A percentile compares a stretch with the other conserved stretches of the same genome.
Conservation (phyloP, 129 eudicot genomes). For the Tanacetum coccineum region DNA sequence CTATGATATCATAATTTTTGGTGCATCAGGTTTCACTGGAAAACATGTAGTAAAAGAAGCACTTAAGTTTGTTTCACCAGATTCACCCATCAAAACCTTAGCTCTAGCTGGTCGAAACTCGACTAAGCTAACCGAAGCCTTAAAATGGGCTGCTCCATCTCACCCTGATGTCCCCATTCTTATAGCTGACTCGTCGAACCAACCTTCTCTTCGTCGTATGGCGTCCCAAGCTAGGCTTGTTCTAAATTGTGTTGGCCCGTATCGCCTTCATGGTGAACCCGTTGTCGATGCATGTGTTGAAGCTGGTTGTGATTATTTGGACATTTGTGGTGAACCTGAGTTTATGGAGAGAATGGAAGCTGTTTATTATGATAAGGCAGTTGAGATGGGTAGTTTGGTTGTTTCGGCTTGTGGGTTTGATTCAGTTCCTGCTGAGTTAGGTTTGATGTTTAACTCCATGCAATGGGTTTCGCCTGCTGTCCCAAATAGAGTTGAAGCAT, state of each 20-base stretch:
- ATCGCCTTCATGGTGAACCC: constrained; percentile 53
- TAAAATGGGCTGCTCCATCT: constrained; percentile 56
- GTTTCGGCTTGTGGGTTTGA: constrained; percentile 90
- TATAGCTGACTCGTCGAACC: constrained; percentile 45
- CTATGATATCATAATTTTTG: constrained; percentile 71
- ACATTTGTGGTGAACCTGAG: constrained; percentile 73
- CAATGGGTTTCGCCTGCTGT: constrained; percentile 57
- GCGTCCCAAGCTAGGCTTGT: constrained; percentile 60
- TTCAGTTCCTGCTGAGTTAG: constrained; percentile 79
- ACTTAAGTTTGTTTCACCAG: constrained; percentile 63
- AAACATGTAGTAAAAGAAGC: constrained; percentile 82
- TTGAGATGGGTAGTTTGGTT: constrained; percentile 56
- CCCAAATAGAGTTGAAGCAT: constrained; percentile 62
- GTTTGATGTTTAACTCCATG: constrained; percentile 54
- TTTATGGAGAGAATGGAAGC: constrained; percentile 81
- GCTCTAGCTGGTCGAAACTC: constrained; percentile 70
- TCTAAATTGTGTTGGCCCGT: constrained; percentile 71
- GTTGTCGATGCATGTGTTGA: constrained; percentile 67
- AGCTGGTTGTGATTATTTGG: constrained; percentile 64
- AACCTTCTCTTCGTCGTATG: constrained; percentile 52
- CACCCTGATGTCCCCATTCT: constrained; percentile 38
- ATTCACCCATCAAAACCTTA: constrained; percentile 53
- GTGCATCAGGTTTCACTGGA: constrained; percentile 95
- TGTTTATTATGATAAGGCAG: constrained; percentile 50
- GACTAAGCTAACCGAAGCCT: constrained; percentile 33